Percentiles rank a stretch among this genome's conserved stretches.
Evolutionary conservation across 345 rosid genomes (phyloP).

Genomic region (Arabidopsis thaliana): TAIR10.1 NC_003076.8:252501-253000

Average conservation of each 20-base stretch:
- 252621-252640: conserved; percentile 54
- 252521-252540: conserved; percentile 37
- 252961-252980: conserved; percentile 48
- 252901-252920: conserved; percentile 59
- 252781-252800: conserved; percentile 57
- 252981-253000: neutral
- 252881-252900: conserved; percentile 56
- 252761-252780: conserved; percentile 67
- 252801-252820: conserved; percentile 56
- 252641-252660: conserved; percentile 57
- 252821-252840: conserved; percentile 60
- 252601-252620: conserved; percentile 64
- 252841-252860: conserved; percentile 74
- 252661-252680: conserved; percentile 64
- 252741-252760: conserved; percentile 15
- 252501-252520: conserved; percentile 61
- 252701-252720: neutral
- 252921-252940: conserved; percentile 51
- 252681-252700: conserved; percentile 53
- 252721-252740: neutral
- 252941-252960: conserved; percentile 52
- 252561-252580: neutral
- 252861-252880: conserved; percentile 51
- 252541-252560: neutral
- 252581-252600: neutral